phyloP scores from a whole-genome alignment of 192 early-diverging fungal genomes.

The Backusella parvicylindrica region DNA sequence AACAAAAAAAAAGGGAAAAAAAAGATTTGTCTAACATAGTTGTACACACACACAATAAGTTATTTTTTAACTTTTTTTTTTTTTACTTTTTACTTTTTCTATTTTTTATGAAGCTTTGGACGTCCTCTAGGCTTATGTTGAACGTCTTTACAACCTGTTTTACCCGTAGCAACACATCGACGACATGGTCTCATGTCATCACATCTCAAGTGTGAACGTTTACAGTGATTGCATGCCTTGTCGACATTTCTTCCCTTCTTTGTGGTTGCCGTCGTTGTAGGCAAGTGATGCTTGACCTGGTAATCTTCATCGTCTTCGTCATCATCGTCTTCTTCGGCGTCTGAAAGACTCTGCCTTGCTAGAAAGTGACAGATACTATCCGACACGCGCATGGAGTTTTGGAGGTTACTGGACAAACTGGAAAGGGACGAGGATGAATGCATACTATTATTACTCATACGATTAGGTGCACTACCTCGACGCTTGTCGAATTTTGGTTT shows the following conservation, averaged over 20 bases:
- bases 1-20: not conserved
- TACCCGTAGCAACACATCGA: slow-evolving; percentile 33
- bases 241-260: slow-evolving; percentile 38
- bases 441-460: not conserved
- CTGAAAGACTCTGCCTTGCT: not conserved
- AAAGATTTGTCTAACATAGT: too few species aligned
- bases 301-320: slow-evolving; percentile 22
- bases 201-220: slow-evolving; percentile 37
- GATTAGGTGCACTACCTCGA: slow-evolving; percentile 10
- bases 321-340: slow-evolving; percentile 16
- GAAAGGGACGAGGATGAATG: slow-evolving; percentile 20
- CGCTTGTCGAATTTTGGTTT: not conserved
- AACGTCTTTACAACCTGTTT: slow-evolving; percentile 37
- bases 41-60: not conserved
- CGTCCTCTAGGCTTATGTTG: slow-evolving; percentile 40
- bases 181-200: slow-evolving; percentile 36
- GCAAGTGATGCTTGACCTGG: not conserved
- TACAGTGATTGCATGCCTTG: slow-evolving; percentile 39
- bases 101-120: slow-evolving; percentile 34
- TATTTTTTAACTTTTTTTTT: not conserved
- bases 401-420: slow-evolving; percentile 3
- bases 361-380: slow-evolving; percentile 13
- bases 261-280: not conserved
- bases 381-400: slow-evolving; percentile 4
- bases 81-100: not conserved